Percentiles rank a stretch among this genome's conserved stretches.
phyloP scores from a whole-genome alignment of 2,329 filamentous ascomycete genomes.

The Alternaria solani region DNA sequence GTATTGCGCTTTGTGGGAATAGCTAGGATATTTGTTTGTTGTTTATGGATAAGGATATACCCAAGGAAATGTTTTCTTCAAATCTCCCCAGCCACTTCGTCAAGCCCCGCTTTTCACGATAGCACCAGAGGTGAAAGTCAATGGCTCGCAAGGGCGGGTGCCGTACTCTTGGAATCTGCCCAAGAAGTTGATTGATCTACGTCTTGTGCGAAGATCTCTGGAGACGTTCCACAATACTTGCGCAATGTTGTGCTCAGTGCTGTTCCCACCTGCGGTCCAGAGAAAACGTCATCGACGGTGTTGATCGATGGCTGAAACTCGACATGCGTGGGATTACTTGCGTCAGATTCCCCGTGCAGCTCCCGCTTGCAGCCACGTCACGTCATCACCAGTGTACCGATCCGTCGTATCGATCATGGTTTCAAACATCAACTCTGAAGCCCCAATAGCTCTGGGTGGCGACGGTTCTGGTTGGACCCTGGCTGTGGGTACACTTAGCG shows the following conservation, averaged over 20 bases:
- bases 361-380: neutral
- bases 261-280: neutral
- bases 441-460: neutral
- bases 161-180: neutral
- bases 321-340: neutral
- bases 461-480: constrained; percentile 10
- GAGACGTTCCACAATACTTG: neutral
- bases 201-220: neutral
- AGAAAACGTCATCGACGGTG: neutral
- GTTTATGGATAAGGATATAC: neutral
- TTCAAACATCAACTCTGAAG: neutral
- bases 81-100: neutral
- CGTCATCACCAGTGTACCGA: neutral
- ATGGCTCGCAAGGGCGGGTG: too few species aligned
- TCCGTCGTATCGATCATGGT: neutral
- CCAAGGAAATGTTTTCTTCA: neutral
- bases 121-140: too few species aligned
- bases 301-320: neutral
- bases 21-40: constrained; percentile 14
- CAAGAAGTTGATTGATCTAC: neutral
- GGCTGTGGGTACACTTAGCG: constrained; percentile 9
- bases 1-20: constrained; percentile 35
- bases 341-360: neutral
- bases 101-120: too few species aligned
- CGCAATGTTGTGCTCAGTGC: constrained; percentile 2